A percentile compares a stretch with the other conserved stretches of the same genome.
Conservation (phyloP, 768 basidiomycete species). For the Amanita brunnescens region DNA sequence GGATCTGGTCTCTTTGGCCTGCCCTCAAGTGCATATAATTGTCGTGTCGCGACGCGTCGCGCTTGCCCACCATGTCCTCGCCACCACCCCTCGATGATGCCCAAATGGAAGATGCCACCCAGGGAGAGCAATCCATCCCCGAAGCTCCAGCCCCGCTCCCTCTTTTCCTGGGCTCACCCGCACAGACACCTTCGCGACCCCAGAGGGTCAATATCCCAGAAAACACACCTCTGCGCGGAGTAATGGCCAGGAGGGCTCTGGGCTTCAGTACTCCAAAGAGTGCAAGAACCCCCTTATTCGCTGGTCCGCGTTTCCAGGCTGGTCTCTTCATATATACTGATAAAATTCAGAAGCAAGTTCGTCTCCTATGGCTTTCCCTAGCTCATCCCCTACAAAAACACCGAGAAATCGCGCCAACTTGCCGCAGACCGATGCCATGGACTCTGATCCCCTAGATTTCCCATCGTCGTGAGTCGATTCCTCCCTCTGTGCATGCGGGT, state of each 20-base stretch:
- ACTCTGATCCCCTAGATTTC: constrained; percentile 64
- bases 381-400: constrained; percentile 49
- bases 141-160: constrained; percentile 34
- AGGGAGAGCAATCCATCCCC: constrained; percentile 28
- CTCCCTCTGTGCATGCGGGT: not conserved
- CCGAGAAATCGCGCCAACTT: constrained; percentile 27
- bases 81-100: constrained; percentile 53
- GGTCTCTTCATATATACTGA: not conserved
- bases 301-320: constrained; percentile 26
- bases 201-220: constrained; percentile 27
- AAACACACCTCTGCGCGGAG: constrained; percentile 39
- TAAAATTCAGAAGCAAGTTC: constrained; percentile 41
- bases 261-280: constrained; percentile 49
- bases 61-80: constrained; percentile 44
- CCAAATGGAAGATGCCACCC: constrained; percentile 36
- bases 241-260: constrained; percentile 43
- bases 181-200: constrained; percentile 40
- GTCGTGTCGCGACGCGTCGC: constrained; percentile 48
- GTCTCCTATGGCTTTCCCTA: constrained; percentile 56
- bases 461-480: constrained; percentile 42
- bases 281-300: constrained; percentile 36
- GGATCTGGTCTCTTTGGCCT: constrained; percentile 14
- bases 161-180: constrained; percentile 45
- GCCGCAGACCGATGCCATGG: constrained; percentile 30
- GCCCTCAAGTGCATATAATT: constrained; percentile 36